Conservation (phyloP, 2,329 filamentous ascomycete species). For the Penicillium sp. region DNA sequence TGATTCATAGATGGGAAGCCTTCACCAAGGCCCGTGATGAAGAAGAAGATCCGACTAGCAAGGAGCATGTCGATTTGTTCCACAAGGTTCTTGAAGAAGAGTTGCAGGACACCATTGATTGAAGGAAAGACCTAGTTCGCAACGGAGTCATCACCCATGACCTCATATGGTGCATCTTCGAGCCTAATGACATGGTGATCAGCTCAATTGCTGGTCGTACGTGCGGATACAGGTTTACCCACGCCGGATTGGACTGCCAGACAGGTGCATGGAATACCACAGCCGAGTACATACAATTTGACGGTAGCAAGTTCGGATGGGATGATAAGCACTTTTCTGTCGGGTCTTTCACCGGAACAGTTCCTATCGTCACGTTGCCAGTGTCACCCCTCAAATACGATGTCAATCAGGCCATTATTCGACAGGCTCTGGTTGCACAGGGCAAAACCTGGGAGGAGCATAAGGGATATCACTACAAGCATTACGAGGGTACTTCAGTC, state of each 20-base stretch:
- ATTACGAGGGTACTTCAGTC: conserved; percentile 48
- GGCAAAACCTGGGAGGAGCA: conserved; percentile 49
- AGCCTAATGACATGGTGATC: conserved; percentile 26
- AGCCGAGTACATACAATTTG: conserved; percentile 18
- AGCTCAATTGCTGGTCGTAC: background rate
- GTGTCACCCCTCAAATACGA: conserved; percentile 49
- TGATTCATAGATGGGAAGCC: conserved; percentile 64
- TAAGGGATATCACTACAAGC: conserved; percentile 50
- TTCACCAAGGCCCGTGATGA: conserved; percentile 45
- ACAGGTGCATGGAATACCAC: conserved; percentile 6
- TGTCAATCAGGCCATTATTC: conserved; percentile 38
- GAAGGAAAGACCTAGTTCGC: conserved; percentile 51
- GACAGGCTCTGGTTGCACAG: conserved; percentile 42
- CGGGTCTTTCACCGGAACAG: conserved; percentile 34
- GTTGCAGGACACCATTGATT: conserved; percentile 51
- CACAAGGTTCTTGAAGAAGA: conserved; percentile 51
- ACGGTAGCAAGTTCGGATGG: conserved; percentile 22
- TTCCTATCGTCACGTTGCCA: conserved; percentile 41
- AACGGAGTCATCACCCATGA: conserved; percentile 56
- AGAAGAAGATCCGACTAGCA: conserved; percentile 44
- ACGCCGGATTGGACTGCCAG: background rate
- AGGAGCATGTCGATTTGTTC: conserved; percentile 50
- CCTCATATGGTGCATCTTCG: conserved; percentile 44
- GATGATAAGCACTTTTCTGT: conserved; percentile 1
- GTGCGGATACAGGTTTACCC: conserved; percentile 10